Conservation (phyloP, 2,329 filamentous ascomycete species). For the Alternaria postmessia region DNA sequence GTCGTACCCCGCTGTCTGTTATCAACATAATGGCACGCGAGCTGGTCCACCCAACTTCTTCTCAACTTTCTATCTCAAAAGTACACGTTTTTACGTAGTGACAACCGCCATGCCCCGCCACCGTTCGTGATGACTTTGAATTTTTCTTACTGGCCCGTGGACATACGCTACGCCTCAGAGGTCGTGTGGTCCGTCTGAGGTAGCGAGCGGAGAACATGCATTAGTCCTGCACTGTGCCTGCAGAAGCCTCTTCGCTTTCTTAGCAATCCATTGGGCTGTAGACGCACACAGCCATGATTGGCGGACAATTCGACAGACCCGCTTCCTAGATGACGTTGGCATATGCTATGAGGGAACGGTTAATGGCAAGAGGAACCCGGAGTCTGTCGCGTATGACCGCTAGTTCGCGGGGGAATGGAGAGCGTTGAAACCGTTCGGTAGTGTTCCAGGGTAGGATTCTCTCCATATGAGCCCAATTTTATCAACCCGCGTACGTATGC, state of each 20-base stretch:
- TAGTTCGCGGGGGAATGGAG: background rate
- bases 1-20: background rate
- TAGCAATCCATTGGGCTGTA: background rate
- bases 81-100: background rate
- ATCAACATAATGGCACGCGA: background rate
- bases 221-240: conserved; percentile 7
- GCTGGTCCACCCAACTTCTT: background rate
- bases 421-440: background rate
- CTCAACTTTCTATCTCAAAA: background rate
- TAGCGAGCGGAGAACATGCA: conserved; percentile 10
- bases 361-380: conserved; percentile 3
- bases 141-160: background rate
- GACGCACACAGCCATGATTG: conserved; percentile 2
- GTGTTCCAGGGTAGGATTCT: background rate
- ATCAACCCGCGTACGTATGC: background rate
- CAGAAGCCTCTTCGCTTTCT: conserved; percentile 5
- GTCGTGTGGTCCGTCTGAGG: conserved; percentile 2
- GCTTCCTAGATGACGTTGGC: background rate
- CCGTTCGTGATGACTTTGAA: background rate
- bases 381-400: background rate
- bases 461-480: background rate
- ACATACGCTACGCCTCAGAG: conserved; percentile 7
- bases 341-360: background rate
- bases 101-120: background rate
- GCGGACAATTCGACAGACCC: background rate